Conservation (phyloP, 768 basidiomycete species). For the Coprinopsis marcescibilis region DNA sequence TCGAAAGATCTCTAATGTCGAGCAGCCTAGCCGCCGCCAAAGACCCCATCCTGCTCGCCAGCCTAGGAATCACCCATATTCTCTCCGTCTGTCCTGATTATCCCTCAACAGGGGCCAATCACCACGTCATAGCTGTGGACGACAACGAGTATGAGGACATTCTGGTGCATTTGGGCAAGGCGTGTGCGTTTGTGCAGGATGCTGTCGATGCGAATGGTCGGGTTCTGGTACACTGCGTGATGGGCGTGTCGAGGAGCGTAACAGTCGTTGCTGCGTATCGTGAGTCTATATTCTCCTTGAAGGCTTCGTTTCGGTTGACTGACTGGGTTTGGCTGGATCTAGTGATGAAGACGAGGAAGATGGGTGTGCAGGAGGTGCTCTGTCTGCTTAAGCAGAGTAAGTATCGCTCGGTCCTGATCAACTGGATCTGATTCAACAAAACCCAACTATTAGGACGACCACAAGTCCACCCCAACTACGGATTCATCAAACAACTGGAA, state of each 20-base stretch:
- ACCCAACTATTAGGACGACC: constrained; percentile 28
- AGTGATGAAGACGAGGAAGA: constrained; percentile 47
- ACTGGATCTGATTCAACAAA: constrained; percentile 10
- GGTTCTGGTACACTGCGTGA: constrained; percentile 67
- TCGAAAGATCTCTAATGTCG: constrained; percentile 1
- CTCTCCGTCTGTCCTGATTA: constrained; percentile 56
- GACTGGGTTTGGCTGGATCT: not conserved
- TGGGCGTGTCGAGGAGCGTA: constrained; percentile 67
- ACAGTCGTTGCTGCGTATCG: constrained; percentile 54
- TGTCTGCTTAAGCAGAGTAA: constrained; percentile 45
- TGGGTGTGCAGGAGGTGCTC: constrained; percentile 40
- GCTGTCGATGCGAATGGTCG: constrained; percentile 48
- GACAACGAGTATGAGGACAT: constrained; percentile 48
- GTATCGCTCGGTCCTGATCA: constrained; percentile 10
- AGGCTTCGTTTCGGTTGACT: not conserved
- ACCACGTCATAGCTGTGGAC: constrained; percentile 36
- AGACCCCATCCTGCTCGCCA: constrained; percentile 23
- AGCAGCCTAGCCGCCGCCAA: constrained; percentile 32
- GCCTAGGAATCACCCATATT: constrained; percentile 44
- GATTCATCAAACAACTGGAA: constrained; percentile 56
- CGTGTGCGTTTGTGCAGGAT: constrained; percentile 57
- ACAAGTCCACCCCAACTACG: constrained; percentile 41
- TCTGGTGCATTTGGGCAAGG: constrained; percentile 55
- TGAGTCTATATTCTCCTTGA: constrained; percentile 25
- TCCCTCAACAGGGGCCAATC: constrained; percentile 32